Percentiles rank a stretch among this genome's conserved stretches.
phyloP scores from a whole-genome alignment of 257 asterid species.

The Rhazya stricta region DNA sequence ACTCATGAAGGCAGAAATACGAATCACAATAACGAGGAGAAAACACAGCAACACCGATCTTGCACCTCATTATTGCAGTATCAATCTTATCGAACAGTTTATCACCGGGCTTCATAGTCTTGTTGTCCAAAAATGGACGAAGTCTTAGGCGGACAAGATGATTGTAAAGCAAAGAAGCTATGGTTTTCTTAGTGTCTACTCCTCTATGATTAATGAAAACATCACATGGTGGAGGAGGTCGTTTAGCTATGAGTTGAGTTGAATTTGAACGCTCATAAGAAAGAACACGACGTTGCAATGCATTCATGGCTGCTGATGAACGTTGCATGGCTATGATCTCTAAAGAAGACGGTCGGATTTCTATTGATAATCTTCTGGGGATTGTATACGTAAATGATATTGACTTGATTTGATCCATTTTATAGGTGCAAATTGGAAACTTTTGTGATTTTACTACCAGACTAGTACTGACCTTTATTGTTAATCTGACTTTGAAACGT shows the following conservation, averaged over 20 bases:
- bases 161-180: slow-evolving; percentile 43
- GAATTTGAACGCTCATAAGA: slow-evolving; percentile 12
- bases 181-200: slow-evolving; percentile 37
- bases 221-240: slow-evolving; percentile 26
- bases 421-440: slow-evolving; percentile 6
- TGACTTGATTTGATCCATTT: neutral
- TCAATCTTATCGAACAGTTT: slow-evolving; percentile 45
- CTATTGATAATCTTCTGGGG: neutral
- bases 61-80: slow-evolving; percentile 33
- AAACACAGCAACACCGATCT: slow-evolving; percentile 46
- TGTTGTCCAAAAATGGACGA: slow-evolving; percentile 47
- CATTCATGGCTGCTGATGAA: slow-evolving; percentile 28
- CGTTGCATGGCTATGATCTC: slow-evolving; percentile 32
- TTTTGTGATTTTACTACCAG: neutral
- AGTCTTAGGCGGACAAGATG: slow-evolving; percentile 25
- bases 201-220: slow-evolving; percentile 60
- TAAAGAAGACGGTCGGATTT: neutral
- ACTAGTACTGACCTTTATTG: slow-evolving; percentile 15
- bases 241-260: slow-evolving; percentile 1
- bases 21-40: slow-evolving; percentile 54
- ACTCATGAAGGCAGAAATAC: slow-evolving; percentile 49
- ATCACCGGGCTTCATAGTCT: slow-evolving; percentile 60
- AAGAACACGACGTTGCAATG: slow-evolving; percentile 20
- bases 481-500: slow-evolving; percentile 22
- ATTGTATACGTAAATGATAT: neutral